Conservation (phyloP, 2,329 filamentous ascomycete species). For the Diplodia intermedia region DNA sequence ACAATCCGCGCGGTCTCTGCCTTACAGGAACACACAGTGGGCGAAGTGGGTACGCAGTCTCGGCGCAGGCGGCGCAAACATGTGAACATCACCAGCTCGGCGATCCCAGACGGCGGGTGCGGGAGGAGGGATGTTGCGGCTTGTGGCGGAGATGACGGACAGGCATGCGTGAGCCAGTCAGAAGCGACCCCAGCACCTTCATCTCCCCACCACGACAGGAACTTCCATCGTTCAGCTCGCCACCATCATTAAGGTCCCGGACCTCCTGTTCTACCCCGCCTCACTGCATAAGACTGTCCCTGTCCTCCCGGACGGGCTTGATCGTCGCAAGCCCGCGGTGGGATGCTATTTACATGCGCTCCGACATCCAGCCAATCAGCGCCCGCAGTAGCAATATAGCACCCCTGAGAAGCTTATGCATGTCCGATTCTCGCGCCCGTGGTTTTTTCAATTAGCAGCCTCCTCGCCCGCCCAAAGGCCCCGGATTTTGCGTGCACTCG, state of each 20-base stretch:
- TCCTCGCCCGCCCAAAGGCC: neutral
- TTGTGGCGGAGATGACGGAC: slow-evolving; percentile 22
- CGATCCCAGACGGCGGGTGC: neutral
- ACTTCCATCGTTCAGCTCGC: neutral
- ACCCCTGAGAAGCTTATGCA: neutral
- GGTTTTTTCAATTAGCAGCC: slow-evolving; percentile 11
- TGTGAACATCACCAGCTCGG: slow-evolving; percentile 19
- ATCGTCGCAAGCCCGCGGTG: neutral
- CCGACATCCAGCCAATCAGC: slow-evolving; percentile 22
- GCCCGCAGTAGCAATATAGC: neutral
- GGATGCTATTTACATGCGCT: neutral
- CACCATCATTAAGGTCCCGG: slow-evolving; percentile 7
- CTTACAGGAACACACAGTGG: slow-evolving; percentile 6
- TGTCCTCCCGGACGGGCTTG: neutral
- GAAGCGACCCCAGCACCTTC: neutral
- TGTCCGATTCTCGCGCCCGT: slow-evolving; percentile 6
- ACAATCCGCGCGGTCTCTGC: slow-evolving; percentile 4
- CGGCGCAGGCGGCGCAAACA: neutral
- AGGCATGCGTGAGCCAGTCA: slow-evolving; percentile 13
- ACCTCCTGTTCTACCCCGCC: neutral
- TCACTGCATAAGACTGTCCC: neutral
- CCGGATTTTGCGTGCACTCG: neutral
- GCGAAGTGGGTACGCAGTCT: neutral
- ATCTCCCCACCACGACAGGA: slow-evolving; percentile 10
- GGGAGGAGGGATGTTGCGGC: slow-evolving; percentile 1